phyloP scores from a whole-genome alignment of 495 filamentous ascomycete genomes.

The Penicillium egyptiacum region DNA sequence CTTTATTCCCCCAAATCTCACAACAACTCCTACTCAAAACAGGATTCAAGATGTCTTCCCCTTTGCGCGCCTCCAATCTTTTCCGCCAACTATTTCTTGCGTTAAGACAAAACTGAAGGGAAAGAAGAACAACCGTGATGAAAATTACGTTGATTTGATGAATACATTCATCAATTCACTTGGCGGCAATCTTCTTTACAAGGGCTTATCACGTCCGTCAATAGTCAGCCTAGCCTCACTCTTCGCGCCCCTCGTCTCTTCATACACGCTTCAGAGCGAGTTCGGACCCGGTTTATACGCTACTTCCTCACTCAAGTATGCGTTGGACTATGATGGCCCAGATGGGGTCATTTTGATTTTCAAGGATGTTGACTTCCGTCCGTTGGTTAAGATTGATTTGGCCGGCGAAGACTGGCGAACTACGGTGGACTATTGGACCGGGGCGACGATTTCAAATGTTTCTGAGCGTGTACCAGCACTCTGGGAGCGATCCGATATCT shows the following conservation, averaged over 20 bases:
- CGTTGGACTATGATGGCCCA: background rate
- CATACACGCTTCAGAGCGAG: background rate
- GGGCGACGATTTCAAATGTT: background rate
- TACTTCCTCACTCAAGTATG: background rate
- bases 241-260: background rate
- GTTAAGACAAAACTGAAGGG: background rate
- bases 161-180: conserved; percentile 1
- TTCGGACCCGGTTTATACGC: conserved; percentile 7
- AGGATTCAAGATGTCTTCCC: background rate
- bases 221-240: conserved; percentile 1
- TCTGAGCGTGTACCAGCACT: background rate
- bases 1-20: background rate
- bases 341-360: conserved; percentile 2
- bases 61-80: background rate
- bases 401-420: conserved; percentile 3
- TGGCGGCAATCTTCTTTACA: background rate
- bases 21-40: background rate
- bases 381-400: background rate
- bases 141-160: background rate
- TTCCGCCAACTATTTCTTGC: background rate
- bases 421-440: conserved; percentile 2
- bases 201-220: background rate
- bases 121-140: background rate
- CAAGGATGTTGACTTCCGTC: conserved; percentile 1
- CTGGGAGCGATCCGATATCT: conserved; percentile 1